Evolutionary conservation across 345 rosid genomes (phyloP).

Genomic region (Trapa bicornis): DNA sequence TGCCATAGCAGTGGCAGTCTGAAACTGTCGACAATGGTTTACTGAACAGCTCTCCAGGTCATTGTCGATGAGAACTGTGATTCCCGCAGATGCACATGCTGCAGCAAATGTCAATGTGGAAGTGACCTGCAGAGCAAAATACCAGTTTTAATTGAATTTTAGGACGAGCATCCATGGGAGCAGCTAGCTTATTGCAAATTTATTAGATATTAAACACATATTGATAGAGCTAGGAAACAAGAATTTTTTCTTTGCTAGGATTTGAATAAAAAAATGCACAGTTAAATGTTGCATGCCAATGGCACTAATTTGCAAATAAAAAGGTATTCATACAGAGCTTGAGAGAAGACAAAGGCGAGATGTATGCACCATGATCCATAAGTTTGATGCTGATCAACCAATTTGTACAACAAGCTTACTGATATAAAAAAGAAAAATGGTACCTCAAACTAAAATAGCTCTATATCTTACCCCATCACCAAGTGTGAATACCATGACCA

Average conservation of each 20-base stretch:
- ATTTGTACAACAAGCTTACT: neutral
- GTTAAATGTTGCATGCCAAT: neutral
- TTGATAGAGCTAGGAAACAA: neutral
- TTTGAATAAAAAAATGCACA: neutral
- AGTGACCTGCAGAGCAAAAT: slow-evolving; percentile 36
- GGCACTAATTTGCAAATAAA: neutral
- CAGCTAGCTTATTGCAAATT: neutral
- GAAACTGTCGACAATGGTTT: slow-evolving; percentile 56
- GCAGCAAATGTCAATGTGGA: slow-evolving; percentile 71
- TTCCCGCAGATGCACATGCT: slow-evolving; percentile 74
- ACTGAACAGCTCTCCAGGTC: slow-evolving; percentile 38
- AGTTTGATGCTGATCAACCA: neutral
- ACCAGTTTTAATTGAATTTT: neutral
- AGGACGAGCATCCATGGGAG: neutral
- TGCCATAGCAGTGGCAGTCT: slow-evolving; percentile 69
- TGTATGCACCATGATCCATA: neutral
- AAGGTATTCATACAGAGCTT: neutral
- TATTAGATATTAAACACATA: neutral
- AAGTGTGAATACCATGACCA: slow-evolving; percentile 40
- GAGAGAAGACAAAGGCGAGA: neutral
- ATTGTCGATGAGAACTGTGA: slow-evolving; percentile 70
- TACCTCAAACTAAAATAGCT: neutral
- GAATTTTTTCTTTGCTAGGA: neutral
- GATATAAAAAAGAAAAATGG: too few relatives aligned
- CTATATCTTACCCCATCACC: slow-evolving; percentile 64